Base-by-base conservation (phyloP, 352 stramenopile genomes). In the Blastocystis sp. region DNA sequence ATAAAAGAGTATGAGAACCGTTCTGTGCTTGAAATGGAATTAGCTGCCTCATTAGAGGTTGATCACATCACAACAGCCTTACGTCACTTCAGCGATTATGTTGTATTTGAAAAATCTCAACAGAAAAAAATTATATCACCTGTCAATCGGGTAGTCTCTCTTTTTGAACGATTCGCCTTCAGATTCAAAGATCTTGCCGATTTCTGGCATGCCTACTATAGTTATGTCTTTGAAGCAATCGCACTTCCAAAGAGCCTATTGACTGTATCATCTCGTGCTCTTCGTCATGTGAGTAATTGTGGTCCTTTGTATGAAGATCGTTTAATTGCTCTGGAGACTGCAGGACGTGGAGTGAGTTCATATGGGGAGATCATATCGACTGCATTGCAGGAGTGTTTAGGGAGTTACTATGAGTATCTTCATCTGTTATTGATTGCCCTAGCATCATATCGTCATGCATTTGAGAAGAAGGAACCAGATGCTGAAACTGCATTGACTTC, bases 181-280 rank as follows among this genome's bases (percentile, higher is more conserved):
- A 6, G 27, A 11, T 84, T 84, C 73, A 54, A 57, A 40, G 27
- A 30, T 17, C 30, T 68, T 30, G 53, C 51, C n/a, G 73, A 84
- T 64, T 84, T 84, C 48, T 84, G 73, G 73, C 73, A 84, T 68
- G 30, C 48, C 73, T 84, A 66, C n/a, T 84, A 69, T 44, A 35
- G 48, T 7, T 68, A 69, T 42, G 73, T 66, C 7, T 64, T 15
- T 35, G 73, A 84, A 22, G 44, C 15, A n/a, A 57, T 84, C n/a
- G 68, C 64, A 22, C 15, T 68, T 19, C 30, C 51, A 4, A 40
- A 40, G 24, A 19, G 24, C 4, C 30, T 30, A 6, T 35, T 66
- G 13, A 44, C 48, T 27, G 73, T 84, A 1, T 66, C 19, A 48
- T 33, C 27, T 11, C 73, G 73, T 15, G 44, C 73, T 9, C 73